phyloP scores from a whole-genome alignment of 176 grass and related monocot genomes.

The Thalia dealbata region DNA sequence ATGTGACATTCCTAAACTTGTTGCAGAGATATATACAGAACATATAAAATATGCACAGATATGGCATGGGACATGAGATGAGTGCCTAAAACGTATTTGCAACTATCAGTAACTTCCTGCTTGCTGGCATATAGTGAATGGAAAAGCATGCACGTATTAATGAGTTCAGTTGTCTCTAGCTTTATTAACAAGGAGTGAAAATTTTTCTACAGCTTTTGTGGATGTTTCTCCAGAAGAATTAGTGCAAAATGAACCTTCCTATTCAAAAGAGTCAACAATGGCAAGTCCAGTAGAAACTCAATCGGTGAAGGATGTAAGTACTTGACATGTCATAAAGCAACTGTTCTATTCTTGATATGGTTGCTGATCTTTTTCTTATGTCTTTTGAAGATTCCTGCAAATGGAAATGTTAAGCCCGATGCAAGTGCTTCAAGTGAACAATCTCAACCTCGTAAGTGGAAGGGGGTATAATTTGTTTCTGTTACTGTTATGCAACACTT shows the following conservation, averaged over 20 bases:
- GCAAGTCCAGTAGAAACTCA: slow-evolving; percentile 32
- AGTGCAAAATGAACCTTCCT: slow-evolving; percentile 51
- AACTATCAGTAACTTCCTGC: not conserved
- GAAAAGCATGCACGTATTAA: not conserved
- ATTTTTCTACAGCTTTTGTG: slow-evolving; percentile 68
- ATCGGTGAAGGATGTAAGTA: slow-evolving; percentile 45
- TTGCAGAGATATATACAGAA: not conserved
- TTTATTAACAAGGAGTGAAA: slow-evolving; percentile 9
- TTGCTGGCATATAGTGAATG: not conserved
- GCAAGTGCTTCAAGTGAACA: slow-evolving; percentile 36
- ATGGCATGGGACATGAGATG: not conserved
- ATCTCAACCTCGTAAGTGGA: slow-evolving; percentile 52
- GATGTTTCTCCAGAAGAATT: slow-evolving; percentile 86
- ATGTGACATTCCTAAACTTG: not conserved
- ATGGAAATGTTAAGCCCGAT: slow-evolving; percentile 55
- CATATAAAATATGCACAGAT: not conserved
- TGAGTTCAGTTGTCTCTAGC: not conserved
- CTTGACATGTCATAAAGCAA: not conserved
- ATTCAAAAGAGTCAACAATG: slow-evolving; percentile 42
- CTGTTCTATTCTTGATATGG: slow-evolving; percentile 7
- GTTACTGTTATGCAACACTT: not conserved
- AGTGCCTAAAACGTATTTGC: not conserved
- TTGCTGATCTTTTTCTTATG: slow-evolving; percentile 12
- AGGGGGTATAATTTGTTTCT: not conserved
- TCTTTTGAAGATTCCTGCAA: slow-evolving; percentile 47